A percentile compares a stretch with the other conserved stretches of the same genome.
Conservation (phyloP, 768 basidiomycete genomes). For the Collybia sordida region DNA sequence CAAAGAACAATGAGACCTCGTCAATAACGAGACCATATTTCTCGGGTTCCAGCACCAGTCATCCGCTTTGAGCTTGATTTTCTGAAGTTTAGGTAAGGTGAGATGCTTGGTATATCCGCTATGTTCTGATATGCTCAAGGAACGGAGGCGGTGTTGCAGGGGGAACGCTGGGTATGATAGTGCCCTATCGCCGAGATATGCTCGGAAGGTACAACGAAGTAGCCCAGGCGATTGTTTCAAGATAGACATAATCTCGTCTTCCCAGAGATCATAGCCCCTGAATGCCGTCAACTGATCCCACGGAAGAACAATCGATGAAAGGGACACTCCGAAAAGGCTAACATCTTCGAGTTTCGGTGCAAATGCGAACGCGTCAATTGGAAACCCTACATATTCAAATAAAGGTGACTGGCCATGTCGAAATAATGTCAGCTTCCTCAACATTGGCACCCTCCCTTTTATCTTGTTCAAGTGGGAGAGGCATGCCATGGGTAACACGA, state of each 20-base stretch:
- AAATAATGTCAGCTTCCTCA: slow-evolving; percentile 6
- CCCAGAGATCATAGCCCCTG: not conserved
- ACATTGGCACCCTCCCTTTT: not conserved
- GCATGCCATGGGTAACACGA: slow-evolving; percentile 4
- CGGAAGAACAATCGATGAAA: not conserved
- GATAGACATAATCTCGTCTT: not conserved
- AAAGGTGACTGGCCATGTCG: not conserved
- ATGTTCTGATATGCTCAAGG: too few species aligned
- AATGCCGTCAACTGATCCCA: slow-evolving; percentile 8
- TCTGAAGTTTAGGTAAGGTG: slow-evolving; percentile 1
- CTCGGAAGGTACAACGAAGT: too few species aligned
- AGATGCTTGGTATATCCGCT: not conserved
- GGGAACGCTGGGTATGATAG: too few species aligned
- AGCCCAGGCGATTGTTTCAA: not conserved
- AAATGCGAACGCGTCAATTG: not conserved
- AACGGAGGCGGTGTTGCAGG: too few species aligned
- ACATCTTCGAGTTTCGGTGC: slow-evolving; percentile 4
- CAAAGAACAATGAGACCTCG: slow-evolving; percentile 3
- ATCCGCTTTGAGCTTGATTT: slow-evolving; percentile 2
- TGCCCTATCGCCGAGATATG: too few species aligned
- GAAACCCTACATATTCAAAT: not conserved
- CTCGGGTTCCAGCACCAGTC: slow-evolving; percentile 1
- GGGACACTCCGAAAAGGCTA: slow-evolving; percentile 4
- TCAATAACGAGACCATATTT: not conserved
- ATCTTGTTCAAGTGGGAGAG: not conserved